A percentile compares a stretch with the other conserved stretches of the same genome.
These are phyloP conservation scores for Populus ilicifolia DNA, from an alignment of 345 rosid species.

Conservation along the genomic window DNA sequence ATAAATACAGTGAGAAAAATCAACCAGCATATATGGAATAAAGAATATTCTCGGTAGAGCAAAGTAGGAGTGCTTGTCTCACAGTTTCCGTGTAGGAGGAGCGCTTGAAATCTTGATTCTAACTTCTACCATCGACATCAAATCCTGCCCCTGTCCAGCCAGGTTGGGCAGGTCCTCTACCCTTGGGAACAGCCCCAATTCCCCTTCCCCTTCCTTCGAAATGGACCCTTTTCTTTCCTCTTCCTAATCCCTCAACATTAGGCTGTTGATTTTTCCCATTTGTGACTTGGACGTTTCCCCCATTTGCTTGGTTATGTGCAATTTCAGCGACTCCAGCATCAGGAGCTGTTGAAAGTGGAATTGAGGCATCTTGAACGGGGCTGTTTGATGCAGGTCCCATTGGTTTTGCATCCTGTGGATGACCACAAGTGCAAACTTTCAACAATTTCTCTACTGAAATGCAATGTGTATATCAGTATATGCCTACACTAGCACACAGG, in stretches of 20 bases:
- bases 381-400: conserved; percentile 29
- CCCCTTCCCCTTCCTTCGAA: conserved; percentile 67
- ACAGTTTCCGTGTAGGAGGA: conserved; percentile 10
- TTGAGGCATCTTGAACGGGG: conserved; percentile 27
- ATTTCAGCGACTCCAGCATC: conserved; percentile 22
- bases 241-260: conserved; percentile 50
- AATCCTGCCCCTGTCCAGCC: conserved; percentile 83
- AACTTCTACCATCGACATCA: conserved; percentile 68
- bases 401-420: conserved; percentile 41
- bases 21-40: neutral
- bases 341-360: conserved; percentile 25
- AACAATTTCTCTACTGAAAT: conserved; percentile 18
- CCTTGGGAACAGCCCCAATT: conserved; percentile 50
- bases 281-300: neutral
- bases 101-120: conserved; percentile 14
- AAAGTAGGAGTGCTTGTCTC: neutral
- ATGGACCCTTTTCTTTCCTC: conserved; percentile 51
- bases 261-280: conserved; percentile 42
- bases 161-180: conserved; percentile 48
- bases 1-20: neutral
- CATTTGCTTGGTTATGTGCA: conserved; percentile 21
- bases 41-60: neutral
- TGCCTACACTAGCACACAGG: neutral
- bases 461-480: neutral
- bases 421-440: conserved; percentile 23